A percentile compares a stretch with the other conserved stretches of the same genome.
Evolutionary conservation across 2,329 filamentous ascomycete genomes (phyloP).

Genomic region (Leptographium galeiforme): DNA sequence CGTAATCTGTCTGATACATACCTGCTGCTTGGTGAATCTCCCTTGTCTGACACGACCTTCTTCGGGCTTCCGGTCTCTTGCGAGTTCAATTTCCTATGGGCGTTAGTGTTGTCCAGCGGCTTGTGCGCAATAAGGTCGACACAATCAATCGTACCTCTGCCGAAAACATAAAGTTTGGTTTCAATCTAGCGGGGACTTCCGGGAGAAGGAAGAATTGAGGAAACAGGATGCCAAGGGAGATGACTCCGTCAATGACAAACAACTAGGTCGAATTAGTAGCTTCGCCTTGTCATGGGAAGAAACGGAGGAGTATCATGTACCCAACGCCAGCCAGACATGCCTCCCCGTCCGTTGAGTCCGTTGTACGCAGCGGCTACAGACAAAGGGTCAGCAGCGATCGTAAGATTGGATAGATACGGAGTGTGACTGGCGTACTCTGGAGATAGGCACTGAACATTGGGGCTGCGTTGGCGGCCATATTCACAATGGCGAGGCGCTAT

Average conservation of each 20-base stretch:
- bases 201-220: conserved; percentile 33
- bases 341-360: conserved; percentile 31
- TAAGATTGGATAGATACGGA: neutral
- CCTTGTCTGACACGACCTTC: conserved; percentile 9
- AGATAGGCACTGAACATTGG: conserved; percentile 19
- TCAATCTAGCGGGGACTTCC: conserved; percentile 23
- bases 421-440: conserved; percentile 7
- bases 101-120: neutral
- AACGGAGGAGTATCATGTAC: neutral
- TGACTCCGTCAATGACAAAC: conserved; percentile 42
- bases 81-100: conserved; percentile 5
- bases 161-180: conserved; percentile 12
- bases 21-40: conserved; percentile 3
- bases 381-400: neutral
- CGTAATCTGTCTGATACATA: neutral
- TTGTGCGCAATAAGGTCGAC: neutral
- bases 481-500: conserved; percentile 7
- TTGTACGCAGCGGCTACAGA: conserved; percentile 26
- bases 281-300: neutral
- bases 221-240: conserved; percentile 37
- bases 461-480: conserved; percentile 10
- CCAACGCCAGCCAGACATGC: conserved; percentile 36
- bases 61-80: conserved; percentile 7
- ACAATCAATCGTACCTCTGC: neutral
- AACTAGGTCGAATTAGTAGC: conserved; percentile 13